Evolutionary conservation across 306 rosid genomes (phyloP).

Genomic region (Neltuma alba): DNA sequence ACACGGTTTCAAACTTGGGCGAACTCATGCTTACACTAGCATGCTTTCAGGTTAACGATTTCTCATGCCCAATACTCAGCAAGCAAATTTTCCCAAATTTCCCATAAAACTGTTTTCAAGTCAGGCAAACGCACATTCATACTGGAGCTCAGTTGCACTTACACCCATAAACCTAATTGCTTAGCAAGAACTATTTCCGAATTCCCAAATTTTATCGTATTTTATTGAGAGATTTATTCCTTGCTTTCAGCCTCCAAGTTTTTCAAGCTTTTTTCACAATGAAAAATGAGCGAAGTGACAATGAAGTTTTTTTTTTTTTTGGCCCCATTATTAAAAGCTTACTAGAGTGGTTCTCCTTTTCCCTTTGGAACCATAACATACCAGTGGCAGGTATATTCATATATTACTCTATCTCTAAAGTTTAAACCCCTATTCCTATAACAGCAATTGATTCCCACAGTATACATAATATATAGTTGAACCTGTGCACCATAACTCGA

Average conservation of each 20-base stretch:
- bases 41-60: neutral
- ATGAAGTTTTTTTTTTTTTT: neutral
- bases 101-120: neutral
- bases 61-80: neutral
- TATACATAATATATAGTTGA: neutral
- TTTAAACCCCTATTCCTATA: neutral
- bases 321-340: neutral
- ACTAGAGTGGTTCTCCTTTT: neutral
- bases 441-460: neutral
- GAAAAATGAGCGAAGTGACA: neutral
- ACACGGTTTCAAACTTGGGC: too few relatives aligned
- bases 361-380: neutral
- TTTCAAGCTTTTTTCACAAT: neutral
- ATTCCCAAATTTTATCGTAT: neutral
- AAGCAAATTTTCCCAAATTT: neutral
- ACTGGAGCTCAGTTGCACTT: neutral
- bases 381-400: neutral
- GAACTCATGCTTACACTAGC: too few relatives aligned
- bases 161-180: neutral
- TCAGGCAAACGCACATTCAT: neutral
- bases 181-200: neutral
- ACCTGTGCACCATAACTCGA: neutral
- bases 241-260: neutral
- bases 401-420: neutral
- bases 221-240: neutral